Percentiles rank a stretch among this genome's conserved stretches.
phyloP scores from a whole-genome alignment of 768 basidiomycete genomes.

The Tricholoma saponaceum region DNA sequence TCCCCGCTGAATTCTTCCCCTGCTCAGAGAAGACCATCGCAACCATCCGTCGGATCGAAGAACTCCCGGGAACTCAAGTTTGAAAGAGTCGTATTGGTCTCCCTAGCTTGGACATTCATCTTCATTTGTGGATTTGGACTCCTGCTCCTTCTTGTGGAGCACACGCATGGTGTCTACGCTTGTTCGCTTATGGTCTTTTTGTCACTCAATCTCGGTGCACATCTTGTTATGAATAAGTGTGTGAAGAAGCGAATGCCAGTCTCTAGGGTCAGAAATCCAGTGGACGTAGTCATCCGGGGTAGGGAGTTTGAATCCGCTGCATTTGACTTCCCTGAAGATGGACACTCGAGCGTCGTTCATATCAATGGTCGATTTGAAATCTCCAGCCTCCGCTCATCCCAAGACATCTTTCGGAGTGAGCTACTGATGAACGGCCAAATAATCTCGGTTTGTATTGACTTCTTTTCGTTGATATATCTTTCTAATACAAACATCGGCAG shows the following conservation, averaged over 20 bases:
- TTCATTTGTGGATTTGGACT: background rate
- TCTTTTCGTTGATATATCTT: background rate
- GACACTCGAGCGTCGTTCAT: background rate
- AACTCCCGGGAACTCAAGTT: background rate
- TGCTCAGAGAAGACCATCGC: background rate
- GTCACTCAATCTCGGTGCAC: background rate
- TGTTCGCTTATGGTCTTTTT: background rate
- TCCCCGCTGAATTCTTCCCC: background rate
- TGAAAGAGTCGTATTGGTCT: background rate
- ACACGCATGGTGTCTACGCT: background rate
- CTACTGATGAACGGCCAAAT: background rate
- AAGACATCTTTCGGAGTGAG: background rate
- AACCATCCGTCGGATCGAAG: too few species aligned
- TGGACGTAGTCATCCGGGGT: background rate
- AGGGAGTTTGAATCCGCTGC: background rate
- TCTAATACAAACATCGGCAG: background rate
- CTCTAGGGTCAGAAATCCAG: background rate
- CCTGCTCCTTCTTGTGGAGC: background rate
- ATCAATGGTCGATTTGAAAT: background rate
- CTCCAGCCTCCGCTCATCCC: background rate
- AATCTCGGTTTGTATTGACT: background rate
- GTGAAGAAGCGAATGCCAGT: background rate
- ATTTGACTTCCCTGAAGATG: background rate
- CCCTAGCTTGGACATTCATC: background rate
- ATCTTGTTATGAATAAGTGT: background rate